Evolutionary conservation across 352 stramenopile genomes (phyloP).

Genomic region (Phytophthora crassamura): DNA sequence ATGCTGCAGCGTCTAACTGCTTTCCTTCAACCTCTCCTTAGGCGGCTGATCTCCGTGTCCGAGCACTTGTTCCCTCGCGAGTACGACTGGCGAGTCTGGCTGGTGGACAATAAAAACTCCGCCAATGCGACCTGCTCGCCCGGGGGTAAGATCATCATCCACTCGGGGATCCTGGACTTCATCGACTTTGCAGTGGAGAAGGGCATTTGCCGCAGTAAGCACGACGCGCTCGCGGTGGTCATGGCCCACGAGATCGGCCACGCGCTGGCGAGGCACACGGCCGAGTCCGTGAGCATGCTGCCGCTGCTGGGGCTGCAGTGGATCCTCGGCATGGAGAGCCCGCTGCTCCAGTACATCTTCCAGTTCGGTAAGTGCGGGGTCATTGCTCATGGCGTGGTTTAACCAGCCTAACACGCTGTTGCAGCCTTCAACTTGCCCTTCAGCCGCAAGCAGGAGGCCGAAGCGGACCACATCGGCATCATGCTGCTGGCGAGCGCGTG

Average conservation of each 20-base stretch:
- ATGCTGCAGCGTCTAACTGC: not conserved
- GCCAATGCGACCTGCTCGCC: conserved; percentile 71
- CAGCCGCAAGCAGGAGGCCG: conserved; percentile 64
- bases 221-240: conserved; percentile 73
- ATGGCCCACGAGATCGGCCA: conserved; percentile 74
- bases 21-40: conserved; percentile 16
- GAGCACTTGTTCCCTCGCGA: conserved; percentile 73
- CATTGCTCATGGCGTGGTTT: conserved; percentile 8
- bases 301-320: conserved; percentile 54
- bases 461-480: conserved; percentile 80
- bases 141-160: conserved; percentile 74
- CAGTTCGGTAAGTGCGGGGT: conserved; percentile 48
- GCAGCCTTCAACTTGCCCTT: conserved; percentile 70
- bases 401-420: conserved; percentile 13
- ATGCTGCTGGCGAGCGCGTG: conserved; percentile 79
- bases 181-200: conserved; percentile 69
- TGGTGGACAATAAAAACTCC: conserved; percentile 57
- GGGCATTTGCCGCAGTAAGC: conserved; percentile 59
- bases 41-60: conserved; percentile 60
- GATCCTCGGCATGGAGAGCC: conserved; percentile 61
- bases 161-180: conserved; percentile 71
- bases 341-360: conserved; percentile 70
- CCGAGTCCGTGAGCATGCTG: conserved; percentile 69
- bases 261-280: conserved; percentile 66
- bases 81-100: conserved; percentile 69